Conservation (phyloP, 495 filamentous ascomycete species). For the Aspergillus incahuasiensis region DNA sequence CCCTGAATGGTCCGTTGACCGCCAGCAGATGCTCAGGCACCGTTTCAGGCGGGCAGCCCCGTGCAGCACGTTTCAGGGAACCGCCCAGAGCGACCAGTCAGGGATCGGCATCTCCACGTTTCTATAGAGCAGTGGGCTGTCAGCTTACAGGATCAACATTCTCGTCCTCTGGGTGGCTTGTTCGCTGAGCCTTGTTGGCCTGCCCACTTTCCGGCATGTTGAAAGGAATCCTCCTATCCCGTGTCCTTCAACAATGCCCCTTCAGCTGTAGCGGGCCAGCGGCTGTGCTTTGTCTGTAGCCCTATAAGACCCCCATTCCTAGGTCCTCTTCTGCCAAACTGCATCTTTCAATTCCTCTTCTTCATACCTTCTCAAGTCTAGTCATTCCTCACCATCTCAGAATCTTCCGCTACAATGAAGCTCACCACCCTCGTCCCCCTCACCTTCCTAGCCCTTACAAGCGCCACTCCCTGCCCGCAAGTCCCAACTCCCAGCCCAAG, state of each 20-base stretch:
- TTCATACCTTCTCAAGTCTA: background rate
- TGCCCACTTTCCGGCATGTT: background rate
- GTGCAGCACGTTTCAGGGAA: background rate
- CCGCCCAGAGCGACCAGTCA: background rate
- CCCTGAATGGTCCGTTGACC: background rate
- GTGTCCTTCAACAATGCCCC: background rate
- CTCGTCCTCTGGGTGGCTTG: background rate
- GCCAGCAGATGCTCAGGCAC: background rate
- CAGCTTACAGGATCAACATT: constrained; percentile 1
- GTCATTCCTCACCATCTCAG: background rate
- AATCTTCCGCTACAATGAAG: background rate
- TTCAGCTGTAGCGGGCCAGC: background rate
- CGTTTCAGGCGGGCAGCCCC: background rate
- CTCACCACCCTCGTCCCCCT: background rate
- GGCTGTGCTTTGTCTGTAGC: background rate
- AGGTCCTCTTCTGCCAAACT: background rate
- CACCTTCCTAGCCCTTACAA: background rate
- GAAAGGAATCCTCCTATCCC: background rate
- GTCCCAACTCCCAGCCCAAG: no score
- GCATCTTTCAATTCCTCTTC: background rate
- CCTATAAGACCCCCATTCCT: background rate
- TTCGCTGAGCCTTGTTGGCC: background rate
- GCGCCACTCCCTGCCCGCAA: background rate
- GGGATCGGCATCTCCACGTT: background rate
- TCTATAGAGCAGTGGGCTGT: background rate